Evolutionary conservation across 352 stramenopile genomes (phyloP).

Genomic region (Phytophthora sojae): DNA sequence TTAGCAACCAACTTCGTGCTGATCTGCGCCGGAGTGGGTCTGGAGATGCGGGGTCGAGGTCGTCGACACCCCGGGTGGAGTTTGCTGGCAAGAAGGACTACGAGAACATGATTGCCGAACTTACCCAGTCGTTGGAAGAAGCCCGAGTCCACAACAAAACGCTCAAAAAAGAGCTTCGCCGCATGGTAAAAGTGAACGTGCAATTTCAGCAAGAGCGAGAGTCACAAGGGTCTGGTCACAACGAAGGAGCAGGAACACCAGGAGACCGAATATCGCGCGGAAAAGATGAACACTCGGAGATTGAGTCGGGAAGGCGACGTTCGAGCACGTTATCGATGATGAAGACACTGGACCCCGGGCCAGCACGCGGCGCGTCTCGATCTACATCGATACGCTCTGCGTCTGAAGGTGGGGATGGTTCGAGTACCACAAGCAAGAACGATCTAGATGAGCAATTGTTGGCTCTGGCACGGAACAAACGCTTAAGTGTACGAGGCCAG

Average conservation of each 20-base stretch:
- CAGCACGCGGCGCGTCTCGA: constrained; percentile 4
- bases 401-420: constrained; percentile 18
- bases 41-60: constrained; percentile 11
- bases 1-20: constrained; percentile 79
- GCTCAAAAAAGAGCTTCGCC: constrained; percentile 82
- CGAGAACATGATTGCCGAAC: constrained; percentile 72
- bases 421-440: constrained; percentile 17
- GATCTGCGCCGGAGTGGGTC: constrained; percentile 61
- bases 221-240: constrained; percentile 1
- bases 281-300: constrained; percentile 7
- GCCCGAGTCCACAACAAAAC: constrained; percentile 77
- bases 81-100: constrained; percentile 78
- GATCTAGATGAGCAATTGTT: constrained; percentile 65
- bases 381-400: constrained; percentile 26
- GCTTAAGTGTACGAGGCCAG: constrained; percentile 16
- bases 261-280: not conserved
- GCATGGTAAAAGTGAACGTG: constrained; percentile 75
- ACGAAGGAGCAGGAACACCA: not conserved
- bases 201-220: constrained; percentile 39
- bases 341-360: constrained; percentile 44
- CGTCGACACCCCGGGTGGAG: constrained; percentile 31
- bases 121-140: constrained; percentile 78
- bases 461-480: constrained; percentile 54
- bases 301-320: constrained; percentile 20
- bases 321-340: constrained; percentile 78